Percentiles rank a stretch among this genome's conserved stretches.
Conservation (phyloP, 768 basidiomycete species). For the Infundibulicybe gibba region DNA sequence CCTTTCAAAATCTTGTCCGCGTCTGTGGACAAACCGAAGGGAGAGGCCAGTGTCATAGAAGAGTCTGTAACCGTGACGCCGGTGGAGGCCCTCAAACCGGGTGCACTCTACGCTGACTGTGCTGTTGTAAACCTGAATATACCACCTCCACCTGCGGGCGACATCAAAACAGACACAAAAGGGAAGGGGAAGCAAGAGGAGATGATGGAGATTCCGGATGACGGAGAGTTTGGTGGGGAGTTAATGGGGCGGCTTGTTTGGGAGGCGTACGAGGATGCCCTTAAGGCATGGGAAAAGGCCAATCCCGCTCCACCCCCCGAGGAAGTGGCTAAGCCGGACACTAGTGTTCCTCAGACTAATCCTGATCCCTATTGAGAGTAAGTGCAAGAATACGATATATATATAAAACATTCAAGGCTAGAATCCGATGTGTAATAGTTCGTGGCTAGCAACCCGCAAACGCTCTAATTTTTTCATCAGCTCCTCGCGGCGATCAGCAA, state of each 20-base stretch:
- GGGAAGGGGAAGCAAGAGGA: slow-evolving; percentile 27
- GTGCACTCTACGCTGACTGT: slow-evolving; percentile 75
- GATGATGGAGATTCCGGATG: slow-evolving; percentile 44
- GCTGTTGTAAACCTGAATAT: slow-evolving; percentile 53
- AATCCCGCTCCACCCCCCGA: slow-evolving; percentile 21
- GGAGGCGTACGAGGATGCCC: slow-evolving; percentile 67
- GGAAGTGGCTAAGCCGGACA: slow-evolving; percentile 6
- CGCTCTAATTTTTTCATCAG: slow-evolving; percentile 48
- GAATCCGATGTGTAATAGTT: slow-evolving; percentile 26
- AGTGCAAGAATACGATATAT: background rate
- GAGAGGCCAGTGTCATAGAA: slow-evolving; percentile 9
- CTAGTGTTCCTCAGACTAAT: background rate
- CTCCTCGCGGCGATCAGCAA: slow-evolving; percentile 44
- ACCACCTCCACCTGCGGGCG: slow-evolving; percentile 14
- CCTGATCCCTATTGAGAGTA: no score
- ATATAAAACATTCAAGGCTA: background rate
- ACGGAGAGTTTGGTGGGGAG: slow-evolving; percentile 72
- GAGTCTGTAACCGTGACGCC: slow-evolving; percentile 21
- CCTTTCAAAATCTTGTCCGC: slow-evolving; percentile 56
- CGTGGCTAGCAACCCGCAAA: slow-evolving; percentile 38
- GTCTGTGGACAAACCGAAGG: slow-evolving; percentile 2
- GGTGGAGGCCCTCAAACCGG: slow-evolving; percentile 73
- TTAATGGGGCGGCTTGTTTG: slow-evolving; percentile 64
- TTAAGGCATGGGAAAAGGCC: slow-evolving; percentile 64
- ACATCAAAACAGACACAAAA: slow-evolving; percentile 11